Evolutionary conservation across 2,329 filamentous ascomycete genomes (phyloP).

Genomic region (Chrysoporthe austroafricana): DNA sequence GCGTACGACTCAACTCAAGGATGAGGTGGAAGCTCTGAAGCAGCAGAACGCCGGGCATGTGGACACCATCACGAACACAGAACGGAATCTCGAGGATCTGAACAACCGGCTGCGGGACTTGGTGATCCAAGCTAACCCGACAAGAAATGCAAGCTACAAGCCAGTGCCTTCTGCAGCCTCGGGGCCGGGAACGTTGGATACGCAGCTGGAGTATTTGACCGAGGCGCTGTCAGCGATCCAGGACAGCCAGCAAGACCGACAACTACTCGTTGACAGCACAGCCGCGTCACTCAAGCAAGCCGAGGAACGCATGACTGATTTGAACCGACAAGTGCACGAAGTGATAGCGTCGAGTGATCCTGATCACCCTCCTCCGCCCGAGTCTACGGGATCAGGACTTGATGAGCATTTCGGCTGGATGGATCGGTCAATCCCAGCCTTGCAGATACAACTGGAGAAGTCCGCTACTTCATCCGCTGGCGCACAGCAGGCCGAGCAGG

Average conservation of each 20-base stretch:
- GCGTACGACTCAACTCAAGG: conserved; percentile 54
- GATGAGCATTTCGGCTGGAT: conserved; percentile 73
- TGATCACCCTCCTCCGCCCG: conserved; percentile 61
- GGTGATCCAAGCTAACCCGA: conserved; percentile 53
- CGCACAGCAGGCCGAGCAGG: conserved; percentile 54
- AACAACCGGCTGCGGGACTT: conserved; percentile 47
- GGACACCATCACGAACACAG: conserved; percentile 63
- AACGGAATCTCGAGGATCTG: conserved; percentile 67
- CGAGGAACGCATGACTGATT: conserved; percentile 59
- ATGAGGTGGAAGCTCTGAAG: conserved; percentile 45
- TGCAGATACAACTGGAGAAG: conserved; percentile 50
- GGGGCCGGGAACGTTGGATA: conserved; percentile 52
- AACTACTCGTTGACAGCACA: conserved; percentile 31
- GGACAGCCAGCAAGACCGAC: conserved; percentile 55
- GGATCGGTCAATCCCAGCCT: conserved; percentile 59
- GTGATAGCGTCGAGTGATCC: conserved; percentile 55
- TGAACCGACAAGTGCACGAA: conserved; percentile 68
- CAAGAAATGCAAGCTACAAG: conserved; percentile 51
- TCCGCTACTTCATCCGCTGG: conserved; percentile 37
- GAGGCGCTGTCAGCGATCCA: conserved; percentile 65
- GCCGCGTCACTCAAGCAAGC: conserved; percentile 42
- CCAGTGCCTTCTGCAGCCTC: conserved; percentile 45
- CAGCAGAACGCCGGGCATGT: conserved; percentile 44
- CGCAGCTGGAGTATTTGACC: conserved; percentile 73
- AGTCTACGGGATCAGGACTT: conserved; percentile 58